These are phyloP conservation scores for Teratosphaeria gauchensis DNA, from an alignment of 2,329 filamentous ascomycete genomes.

Conservation along the genomic window DNA sequence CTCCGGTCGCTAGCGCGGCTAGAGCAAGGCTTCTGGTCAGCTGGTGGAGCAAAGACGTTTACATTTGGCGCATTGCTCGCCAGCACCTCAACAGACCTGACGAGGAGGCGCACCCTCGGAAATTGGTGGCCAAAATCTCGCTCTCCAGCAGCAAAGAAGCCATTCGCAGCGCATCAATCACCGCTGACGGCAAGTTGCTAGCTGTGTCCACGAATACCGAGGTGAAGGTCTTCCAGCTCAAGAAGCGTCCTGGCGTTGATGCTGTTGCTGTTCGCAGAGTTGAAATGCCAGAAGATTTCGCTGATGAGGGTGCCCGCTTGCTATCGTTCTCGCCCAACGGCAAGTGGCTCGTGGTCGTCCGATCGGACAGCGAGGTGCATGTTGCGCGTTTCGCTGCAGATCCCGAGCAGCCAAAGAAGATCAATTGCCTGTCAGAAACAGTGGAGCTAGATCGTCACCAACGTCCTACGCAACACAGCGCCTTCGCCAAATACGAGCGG, in stretches of 20 bases:
- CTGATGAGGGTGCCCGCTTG: conserved; percentile 55
- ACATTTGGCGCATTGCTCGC: conserved; percentile 62
- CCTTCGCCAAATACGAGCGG: conserved; percentile 62
- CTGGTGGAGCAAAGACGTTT: conserved; percentile 86
- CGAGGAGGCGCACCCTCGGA: conserved; percentile 7
- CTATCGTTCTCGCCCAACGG: conserved; percentile 61
- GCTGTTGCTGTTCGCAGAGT: conserved; percentile 60
- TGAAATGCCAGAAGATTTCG: conserved; percentile 48
- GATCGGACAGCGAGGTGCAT: conserved; percentile 35
- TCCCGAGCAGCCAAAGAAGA: conserved; percentile 29
- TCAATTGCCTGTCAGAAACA: conserved; percentile 28
- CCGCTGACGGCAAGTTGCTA: conserved; percentile 68
- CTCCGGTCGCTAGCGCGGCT: conserved; percentile 63
- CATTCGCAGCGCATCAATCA: conserved; percentile 65
- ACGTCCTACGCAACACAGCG: conserved; percentile 21
- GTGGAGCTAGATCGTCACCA: conserved; percentile 29
- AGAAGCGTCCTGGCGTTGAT: conserved; percentile 22
- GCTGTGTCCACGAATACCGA: conserved; percentile 39
- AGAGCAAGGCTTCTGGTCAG: conserved; percentile 68
- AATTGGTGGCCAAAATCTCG: conserved; percentile 26
- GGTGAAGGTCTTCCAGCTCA: conserved; percentile 24
- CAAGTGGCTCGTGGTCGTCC: conserved; percentile 55
- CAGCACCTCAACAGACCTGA: conserved; percentile 19
- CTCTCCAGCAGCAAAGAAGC: conserved; percentile 46
- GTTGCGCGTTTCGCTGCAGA: conserved; percentile 38